A percentile compares a stretch with the other conserved stretches of the same genome.
These are phyloP conservation scores for Cordia subcordata DNA, from an alignment of 257 asterid species.

Conservation along the genomic window DNA sequence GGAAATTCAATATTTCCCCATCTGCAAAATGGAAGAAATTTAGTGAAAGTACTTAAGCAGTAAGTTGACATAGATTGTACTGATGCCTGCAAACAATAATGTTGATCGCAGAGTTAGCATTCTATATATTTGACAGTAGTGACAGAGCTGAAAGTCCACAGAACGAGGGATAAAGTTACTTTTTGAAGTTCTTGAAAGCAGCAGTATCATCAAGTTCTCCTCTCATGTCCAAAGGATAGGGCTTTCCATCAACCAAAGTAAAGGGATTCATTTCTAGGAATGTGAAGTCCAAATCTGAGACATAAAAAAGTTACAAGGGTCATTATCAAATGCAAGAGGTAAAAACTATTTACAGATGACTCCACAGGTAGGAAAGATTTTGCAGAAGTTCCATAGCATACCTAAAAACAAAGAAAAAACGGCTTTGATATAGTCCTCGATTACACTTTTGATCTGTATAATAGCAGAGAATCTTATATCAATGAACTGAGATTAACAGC, in stretches of 20 bases:
- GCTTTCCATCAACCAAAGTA: conserved; percentile 84
- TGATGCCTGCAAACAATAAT: not conserved
- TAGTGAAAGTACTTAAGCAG: conserved; percentile 2
- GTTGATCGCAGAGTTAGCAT: not conserved
- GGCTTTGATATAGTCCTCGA: conserved; percentile 74
- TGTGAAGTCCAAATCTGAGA: conserved; percentile 83
- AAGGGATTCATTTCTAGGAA: conserved; percentile 98
- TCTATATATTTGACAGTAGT: not conserved
- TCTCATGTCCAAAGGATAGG: conserved; percentile 93
- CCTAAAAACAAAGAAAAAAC: conserved; percentile 60
- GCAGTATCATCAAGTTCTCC: conserved; percentile 99
- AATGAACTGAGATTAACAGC: not conserved
- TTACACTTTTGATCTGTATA: conserved; percentile 64
- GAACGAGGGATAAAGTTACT: conserved; percentile 32
- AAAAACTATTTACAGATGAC: not conserved
- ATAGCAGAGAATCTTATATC: conserved; percentile 10
- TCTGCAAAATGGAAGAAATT: conserved; percentile 33
- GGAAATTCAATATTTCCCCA: conserved; percentile 93
- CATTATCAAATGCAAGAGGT: conserved; percentile 13
- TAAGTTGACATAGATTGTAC: not conserved
- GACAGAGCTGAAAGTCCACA: conserved; percentile 2
- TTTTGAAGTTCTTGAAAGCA: conserved; percentile 92
- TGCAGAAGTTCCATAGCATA: conserved; percentile 18
- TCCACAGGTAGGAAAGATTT: no score
- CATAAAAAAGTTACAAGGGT: conserved; percentile 8